phyloP scores from a whole-genome alignment of 2,329 filamentous ascomycete species.

The Colletotrichum sp. region DNA sequence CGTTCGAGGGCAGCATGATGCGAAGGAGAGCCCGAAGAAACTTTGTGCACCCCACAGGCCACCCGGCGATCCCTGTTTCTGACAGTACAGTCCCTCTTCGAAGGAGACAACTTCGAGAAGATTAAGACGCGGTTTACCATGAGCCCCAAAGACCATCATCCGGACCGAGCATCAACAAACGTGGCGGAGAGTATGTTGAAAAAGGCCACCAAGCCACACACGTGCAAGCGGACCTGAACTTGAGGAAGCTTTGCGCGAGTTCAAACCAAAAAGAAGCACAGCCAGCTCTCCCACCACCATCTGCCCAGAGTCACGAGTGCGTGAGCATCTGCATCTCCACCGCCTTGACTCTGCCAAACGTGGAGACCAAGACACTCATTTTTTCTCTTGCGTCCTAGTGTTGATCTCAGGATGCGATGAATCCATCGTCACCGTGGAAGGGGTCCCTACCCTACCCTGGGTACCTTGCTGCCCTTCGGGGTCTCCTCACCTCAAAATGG shows the following conservation, averaged over 20 bases:
- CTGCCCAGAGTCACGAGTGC: not conserved
- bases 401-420: not conserved
- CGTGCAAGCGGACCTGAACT: not conserved
- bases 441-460: not conserved
- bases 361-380: not conserved
- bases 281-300: not conserved
- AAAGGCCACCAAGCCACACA: not conserved
- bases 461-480: not conserved
- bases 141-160: not conserved
- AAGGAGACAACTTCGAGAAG: not conserved
- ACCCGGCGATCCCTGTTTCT: not conserved
- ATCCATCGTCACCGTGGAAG: not conserved
- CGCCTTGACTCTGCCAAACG: not conserved
- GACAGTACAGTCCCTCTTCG: not conserved
- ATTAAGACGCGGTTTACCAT: not conserved
- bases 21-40: not conserved
- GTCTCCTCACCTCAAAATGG: not conserved
- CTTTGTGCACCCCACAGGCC: not conserved
- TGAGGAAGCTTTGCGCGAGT: not conserved
- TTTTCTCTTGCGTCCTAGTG: not conserved
- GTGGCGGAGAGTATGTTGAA: not conserved
- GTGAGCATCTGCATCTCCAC: not conserved
- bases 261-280: not conserved
- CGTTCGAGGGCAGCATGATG: not conserved
- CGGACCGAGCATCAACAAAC: not conserved